Evolutionary conservation across 2,329 filamentous ascomycete species (phyloP), one percentile per base, ranked within the genome.

Genomic region (Trichophyton schoenleinii): DNA sequence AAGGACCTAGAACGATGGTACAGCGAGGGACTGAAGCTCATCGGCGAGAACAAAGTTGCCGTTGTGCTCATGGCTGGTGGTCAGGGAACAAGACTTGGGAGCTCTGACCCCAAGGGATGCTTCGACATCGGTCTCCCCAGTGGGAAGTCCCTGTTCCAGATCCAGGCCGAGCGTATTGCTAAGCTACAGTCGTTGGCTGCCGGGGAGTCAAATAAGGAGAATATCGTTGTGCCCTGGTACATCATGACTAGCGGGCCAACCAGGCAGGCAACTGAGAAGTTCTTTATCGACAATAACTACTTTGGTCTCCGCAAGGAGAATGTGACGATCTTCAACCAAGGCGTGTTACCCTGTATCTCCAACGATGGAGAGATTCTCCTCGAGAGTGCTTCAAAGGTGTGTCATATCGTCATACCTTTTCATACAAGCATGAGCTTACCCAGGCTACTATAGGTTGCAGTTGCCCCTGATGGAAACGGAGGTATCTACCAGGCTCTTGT

Each of bases 171-270:
- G 83, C 83, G 94, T 60, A 97, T 99, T 71, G 81, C 81, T 70
- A 95, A 91, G 79, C 78, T 95, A 7, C 88, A 97, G 77, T 77
- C 85, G 69, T 79, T 97, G 66, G 91, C 92, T 49, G 81, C 85
- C 68, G 85, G 87, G 74, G 84, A 86, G 72, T 79, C 83, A 60
- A 82, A 82, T 62, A 81, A 81, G 66, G 74, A 75, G 65, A 79
- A 79, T 60, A 84, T 84, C 49, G 80, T 87, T 36, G 86, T 97
- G 48, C 94, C 94, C 11, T 99, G 94, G 94, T 99, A 99, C 77
- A 90, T 99, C 75, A 99, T 99, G 94, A 99, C 94, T 69, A 96
- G 90, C 70, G 94, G 94, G 3, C 94, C 94, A 53, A 99, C 94
- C 6, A 84, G 91, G 67, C 85, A 84, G 64, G 89, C 91, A 46